Evolutionary conservation across 2,329 filamentous ascomycete genomes (phyloP).

Genomic region (Phaeoacremonium minimum): DNA sequence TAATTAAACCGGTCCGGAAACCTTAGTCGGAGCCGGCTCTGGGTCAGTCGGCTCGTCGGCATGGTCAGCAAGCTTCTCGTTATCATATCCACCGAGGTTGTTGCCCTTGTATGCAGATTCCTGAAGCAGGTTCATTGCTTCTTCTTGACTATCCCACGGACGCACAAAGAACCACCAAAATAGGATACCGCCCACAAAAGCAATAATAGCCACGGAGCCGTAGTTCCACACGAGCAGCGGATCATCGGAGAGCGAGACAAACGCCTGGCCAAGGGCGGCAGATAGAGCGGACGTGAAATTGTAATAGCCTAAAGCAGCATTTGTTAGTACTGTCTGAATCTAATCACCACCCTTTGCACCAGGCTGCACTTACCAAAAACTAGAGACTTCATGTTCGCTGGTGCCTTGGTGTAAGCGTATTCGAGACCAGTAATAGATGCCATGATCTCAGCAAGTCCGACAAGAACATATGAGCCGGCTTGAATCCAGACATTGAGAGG

Average conservation of each 20-base stretch:
- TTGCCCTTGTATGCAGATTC: neutral
- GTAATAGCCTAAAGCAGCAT: neutral
- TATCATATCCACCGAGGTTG: neutral
- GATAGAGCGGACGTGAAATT: slow-evolving; percentile 2
- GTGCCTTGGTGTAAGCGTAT: slow-evolving; percentile 73
- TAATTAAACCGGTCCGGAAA: too few species aligned
- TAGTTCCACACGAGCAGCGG: slow-evolving; percentile 75
- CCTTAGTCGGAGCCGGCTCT: too few species aligned
- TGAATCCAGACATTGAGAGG: slow-evolving; percentile 59
- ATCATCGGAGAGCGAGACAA: slow-evolving; percentile 29
- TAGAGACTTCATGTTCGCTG: slow-evolving; percentile 59
- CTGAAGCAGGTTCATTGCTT: neutral
- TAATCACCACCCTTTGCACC: neutral
- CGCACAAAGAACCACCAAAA: slow-evolving; percentile 44
- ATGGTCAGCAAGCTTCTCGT: neutral
- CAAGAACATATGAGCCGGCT: slow-evolving; percentile 42
- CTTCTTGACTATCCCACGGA: neutral
- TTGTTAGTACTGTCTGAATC: too few species aligned
- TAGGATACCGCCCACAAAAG: slow-evolving; percentile 53
- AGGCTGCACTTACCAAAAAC: neutral
- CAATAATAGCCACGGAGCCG: slow-evolving; percentile 59
- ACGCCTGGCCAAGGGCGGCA: slow-evolving; percentile 1
- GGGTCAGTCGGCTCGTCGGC: too few species aligned
- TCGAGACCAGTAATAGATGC: slow-evolving; percentile 57
- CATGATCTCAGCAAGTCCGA: slow-evolving; percentile 44